phyloP scores from a whole-genome alignment of 2,329 filamentous ascomycete species.

The Hypoxylon sp. region DNA sequence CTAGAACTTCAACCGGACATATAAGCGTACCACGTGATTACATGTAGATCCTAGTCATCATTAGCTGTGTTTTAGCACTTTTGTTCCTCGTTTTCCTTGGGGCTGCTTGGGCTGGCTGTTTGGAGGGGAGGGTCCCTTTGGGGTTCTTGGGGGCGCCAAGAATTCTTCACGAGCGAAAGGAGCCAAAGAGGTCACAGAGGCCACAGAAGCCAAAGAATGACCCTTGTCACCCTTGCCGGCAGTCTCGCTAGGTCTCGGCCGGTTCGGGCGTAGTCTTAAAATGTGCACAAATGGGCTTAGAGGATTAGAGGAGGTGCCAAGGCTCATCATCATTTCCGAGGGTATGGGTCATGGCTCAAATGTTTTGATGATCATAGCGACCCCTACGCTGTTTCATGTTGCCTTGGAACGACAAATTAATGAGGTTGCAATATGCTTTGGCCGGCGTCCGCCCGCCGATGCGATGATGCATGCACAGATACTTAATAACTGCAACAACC shows the following conservation, averaged over 20 bases:
- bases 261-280: constrained; percentile 37
- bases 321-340: constrained; percentile 46
- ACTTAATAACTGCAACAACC: constrained; percentile 24
- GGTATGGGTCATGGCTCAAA: constrained; percentile 33
- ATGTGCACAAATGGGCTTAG: constrained; percentile 15
- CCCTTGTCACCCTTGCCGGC: constrained; percentile 27
- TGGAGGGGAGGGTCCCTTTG: neutral
- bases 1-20: constrained; percentile 39
- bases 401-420: constrained; percentile 34
- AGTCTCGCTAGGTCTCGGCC: constrained; percentile 41
- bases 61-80: neutral
- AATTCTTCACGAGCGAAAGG: constrained; percentile 27
- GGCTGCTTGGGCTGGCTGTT: neutral
- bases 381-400: constrained; percentile 34
- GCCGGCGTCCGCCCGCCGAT: constrained; percentile 6
- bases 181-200: constrained; percentile 3
- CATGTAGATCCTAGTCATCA: constrained; percentile 16
- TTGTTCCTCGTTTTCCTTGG: constrained; percentile 16
- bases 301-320: constrained; percentile 36
- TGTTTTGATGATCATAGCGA: constrained; percentile 27
- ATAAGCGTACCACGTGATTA: constrained; percentile 39
- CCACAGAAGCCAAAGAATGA: constrained; percentile 2
- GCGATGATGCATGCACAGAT: constrained; percentile 24
- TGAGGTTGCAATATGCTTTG: constrained; percentile 36
- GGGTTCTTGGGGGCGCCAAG: constrained; percentile 29